phyloP scores from a whole-genome alignment of 805 yeast genomes.

The Lachancea waltii region DNA sequence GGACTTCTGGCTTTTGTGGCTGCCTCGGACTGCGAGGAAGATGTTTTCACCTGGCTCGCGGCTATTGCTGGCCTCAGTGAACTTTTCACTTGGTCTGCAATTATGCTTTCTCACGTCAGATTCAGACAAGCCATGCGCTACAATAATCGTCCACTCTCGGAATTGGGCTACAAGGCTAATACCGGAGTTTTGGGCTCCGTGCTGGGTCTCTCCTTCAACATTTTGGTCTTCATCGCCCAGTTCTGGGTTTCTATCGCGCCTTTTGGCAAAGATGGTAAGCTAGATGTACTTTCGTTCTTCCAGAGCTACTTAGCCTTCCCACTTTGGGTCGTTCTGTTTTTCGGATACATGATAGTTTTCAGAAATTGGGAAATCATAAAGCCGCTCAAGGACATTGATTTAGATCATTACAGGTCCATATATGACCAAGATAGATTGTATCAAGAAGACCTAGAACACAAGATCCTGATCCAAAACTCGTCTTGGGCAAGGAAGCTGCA shows the following conservation, averaged over 20 bases:
- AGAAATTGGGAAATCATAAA: constrained; percentile 32
- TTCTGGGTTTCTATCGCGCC: constrained; percentile 63
- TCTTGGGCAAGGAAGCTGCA: constrained; percentile 3
- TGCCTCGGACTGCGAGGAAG: constrained; percentile 43
- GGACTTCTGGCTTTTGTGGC: constrained; percentile 59
- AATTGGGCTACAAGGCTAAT: constrained; percentile 46
- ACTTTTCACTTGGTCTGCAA: constrained; percentile 53
- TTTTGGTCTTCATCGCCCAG: constrained; percentile 47
- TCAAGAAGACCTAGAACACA: constrained; percentile 38
- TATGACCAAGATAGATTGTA: constrained; percentile 36
- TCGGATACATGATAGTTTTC: constrained; percentile 46
- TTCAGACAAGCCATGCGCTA: constrained; percentile 48
- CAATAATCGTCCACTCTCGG: constrained; percentile 40
- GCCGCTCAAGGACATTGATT: constrained; percentile 35
- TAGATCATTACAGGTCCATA: constrained; percentile 38
- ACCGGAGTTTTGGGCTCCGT: constrained; percentile 46
- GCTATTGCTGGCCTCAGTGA: constrained; percentile 53
- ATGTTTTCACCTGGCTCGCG: constrained; percentile 54
- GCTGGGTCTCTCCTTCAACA: constrained; percentile 43
- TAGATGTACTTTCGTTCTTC: constrained; percentile 42
- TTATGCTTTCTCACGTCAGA: constrained; percentile 46
- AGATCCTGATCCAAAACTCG: constrained; percentile 17
- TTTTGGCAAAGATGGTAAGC: constrained; percentile 34
- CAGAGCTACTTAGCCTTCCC: constrained; percentile 45
- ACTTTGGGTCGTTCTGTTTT: constrained; percentile 38